Evolutionary conservation across 2,329 filamentous ascomycete genomes (phyloP), one percentile per base, ranked within the genome.

Genomic region (Ophiostoma sp.): DNA sequence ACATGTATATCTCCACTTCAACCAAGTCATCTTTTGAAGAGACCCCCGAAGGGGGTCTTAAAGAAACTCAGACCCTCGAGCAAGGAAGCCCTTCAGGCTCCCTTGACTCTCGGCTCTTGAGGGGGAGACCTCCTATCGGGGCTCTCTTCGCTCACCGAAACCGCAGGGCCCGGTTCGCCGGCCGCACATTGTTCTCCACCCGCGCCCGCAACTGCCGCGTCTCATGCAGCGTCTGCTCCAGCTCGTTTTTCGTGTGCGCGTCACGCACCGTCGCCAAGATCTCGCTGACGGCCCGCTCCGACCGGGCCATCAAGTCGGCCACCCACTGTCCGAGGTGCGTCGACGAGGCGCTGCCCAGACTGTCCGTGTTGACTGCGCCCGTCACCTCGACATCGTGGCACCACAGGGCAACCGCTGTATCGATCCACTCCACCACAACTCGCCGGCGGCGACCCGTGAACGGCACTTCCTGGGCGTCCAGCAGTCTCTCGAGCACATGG

Each of bases 391-490:
- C 81, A 73, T 87, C 85, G 31, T 83, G 82, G 17, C 84, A 82
- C 86, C 86, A 88, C 72, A 82, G 81, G 71, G 83, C 83, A 12
- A 88, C 83, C 0, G 83, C 84, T 69, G 82, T 84, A 50, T 83
- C 81, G 76, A 89, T 87, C 80, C 88, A 87, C 79, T 88, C 87
- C 55, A 88, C 85, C 28, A 90, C 82, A 25, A 84, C 82, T 73
- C 83, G 85, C 70, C 87, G 83, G 45, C 81, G 79, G 36, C 83
- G 81, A 52, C 86, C 87, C 36, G 85, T 87, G 79, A 90, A 90
- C 0, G 88, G 88, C 59, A 87, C 84, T 77, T 89, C 87, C 76
- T 90, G 87, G 2, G 86, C 85, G 76, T 90, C 87, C 31, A 89
- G 87, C 70, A 89, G 84, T 59, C 82, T 83, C 80, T 90, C 88